These are phyloP conservation scores for Zostera marina DNA, from an alignment of 116 monocot genomes.

Conservation along the genomic window DNA sequence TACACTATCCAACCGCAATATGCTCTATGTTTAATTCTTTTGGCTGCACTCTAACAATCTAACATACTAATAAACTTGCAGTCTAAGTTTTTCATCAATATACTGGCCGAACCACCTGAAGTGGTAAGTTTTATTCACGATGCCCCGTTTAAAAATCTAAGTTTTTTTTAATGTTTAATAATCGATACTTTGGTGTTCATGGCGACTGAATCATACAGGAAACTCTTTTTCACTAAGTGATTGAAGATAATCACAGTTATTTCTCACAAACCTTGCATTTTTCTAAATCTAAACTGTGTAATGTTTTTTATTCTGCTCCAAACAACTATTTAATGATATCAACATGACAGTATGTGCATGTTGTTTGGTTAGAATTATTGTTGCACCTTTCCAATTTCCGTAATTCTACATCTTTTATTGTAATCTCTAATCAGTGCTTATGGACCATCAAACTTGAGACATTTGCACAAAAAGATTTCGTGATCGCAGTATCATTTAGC, in stretches of 20 bases:
- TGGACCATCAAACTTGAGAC: no score
- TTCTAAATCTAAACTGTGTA: not conserved
- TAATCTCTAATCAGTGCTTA: no score
- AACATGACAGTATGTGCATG: no score
- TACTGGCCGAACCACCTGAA: conserved; percentile 87
- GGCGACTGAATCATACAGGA: no score
- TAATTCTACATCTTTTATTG: no score
- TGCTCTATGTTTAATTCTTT: not conserved
- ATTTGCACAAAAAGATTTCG: no score
- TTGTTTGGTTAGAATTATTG: no score
- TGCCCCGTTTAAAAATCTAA: not conserved
- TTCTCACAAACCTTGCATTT: not conserved
- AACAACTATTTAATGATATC: no score
- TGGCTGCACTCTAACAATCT: conserved; percentile 1
- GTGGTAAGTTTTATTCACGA: conserved; percentile 35
- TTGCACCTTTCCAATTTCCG: no score
- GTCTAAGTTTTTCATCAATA: conserved; percentile 99
- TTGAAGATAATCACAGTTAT: no score
- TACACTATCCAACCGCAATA: conserved; percentile 2
- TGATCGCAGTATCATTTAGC: no score
- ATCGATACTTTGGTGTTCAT: not conserved
- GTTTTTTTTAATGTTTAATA: not conserved
- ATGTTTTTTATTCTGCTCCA: not conserved
- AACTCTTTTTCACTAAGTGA: no score
- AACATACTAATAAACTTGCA: conserved; percentile 30